Evolutionary conservation across 2,329 filamentous ascomycete species (phyloP), one percentile per base, ranked within the genome.

Genomic region (Ophiosphaerella narmari): DNA sequence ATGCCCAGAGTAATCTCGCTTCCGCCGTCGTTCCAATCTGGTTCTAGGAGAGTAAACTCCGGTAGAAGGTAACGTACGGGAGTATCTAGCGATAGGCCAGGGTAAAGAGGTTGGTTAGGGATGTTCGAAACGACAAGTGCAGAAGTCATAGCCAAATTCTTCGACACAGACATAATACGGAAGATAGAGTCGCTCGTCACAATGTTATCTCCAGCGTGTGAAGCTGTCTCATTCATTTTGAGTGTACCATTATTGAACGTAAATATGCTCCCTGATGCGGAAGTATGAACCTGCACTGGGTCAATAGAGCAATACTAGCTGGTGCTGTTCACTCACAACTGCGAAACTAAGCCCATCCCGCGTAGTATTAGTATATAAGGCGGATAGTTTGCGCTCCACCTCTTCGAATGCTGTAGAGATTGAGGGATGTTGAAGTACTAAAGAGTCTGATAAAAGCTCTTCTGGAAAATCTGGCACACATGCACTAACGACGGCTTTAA

Each of bases 111-210:
- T 24, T 45, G 39, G 23, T 43, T 57, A 23, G 53, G 41, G 12
- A 62, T 38, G 3, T 55, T 62, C 36, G 57, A 58, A 1, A 65
- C 49, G 1, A 65, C 46, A 2, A 70, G 50, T 7, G 59, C 61
- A 11, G 65, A 67, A 12, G 60, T 43, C 35, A 61, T 56, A 3
- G 65, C 65, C 21, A 70, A 52, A 23, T 60, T 68, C 21, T 70
- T 71, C 2, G 67, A 66, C 7, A 67, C 47, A 0, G 68, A 71
- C 6, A 57, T 60, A 23, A 70, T 44, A 13, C 67, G 64, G 31
- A 70, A 68, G 13, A 70, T 61, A 8, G 68, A 69, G 24, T 70
- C 58, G 49, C 60, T 66, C 8, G 62, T 64, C 2, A 71, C 51
- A 11, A 42, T 1, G 8, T 63, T 65, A 1, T 49, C 37, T 4